phyloP scores from a whole-genome alignment of 2,329 filamentous ascomycete species.

The Dichotomopilus funicola region DNA sequence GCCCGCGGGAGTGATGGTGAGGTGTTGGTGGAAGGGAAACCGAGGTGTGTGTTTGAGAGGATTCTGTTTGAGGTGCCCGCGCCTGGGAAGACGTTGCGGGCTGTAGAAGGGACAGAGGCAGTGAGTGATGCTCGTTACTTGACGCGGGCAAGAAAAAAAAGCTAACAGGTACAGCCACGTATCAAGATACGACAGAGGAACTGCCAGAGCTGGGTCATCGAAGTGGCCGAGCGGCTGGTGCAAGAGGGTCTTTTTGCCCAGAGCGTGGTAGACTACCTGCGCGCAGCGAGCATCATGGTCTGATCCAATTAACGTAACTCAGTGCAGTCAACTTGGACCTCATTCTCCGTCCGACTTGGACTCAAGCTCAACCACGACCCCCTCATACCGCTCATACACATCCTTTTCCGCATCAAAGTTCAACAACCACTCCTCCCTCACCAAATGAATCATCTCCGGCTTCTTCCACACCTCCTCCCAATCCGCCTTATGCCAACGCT shows the following conservation, averaged over 20 bases:
- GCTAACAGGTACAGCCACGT: background rate
- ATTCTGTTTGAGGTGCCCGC: slow-evolving; percentile 5
- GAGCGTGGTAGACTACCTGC: slow-evolving; percentile 7
- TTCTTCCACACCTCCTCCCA: slow-evolving; percentile 25
- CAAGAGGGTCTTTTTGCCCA: slow-evolving; percentile 10
- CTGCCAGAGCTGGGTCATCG: slow-evolving; percentile 16
- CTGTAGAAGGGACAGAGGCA: background rate
- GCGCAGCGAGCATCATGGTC: slow-evolving; percentile 2
- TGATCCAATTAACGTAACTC: background rate
- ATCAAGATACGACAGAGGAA: slow-evolving; percentile 14
- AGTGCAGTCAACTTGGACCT: background rate
- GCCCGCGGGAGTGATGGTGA: background rate
- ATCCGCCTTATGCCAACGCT: slow-evolving; percentile 29
- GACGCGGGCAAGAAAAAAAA: background rate
- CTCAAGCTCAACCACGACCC: slow-evolving; percentile 12
- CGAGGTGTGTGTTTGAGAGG: slow-evolving; percentile 11
- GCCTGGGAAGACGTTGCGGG: slow-evolving; percentile 14
- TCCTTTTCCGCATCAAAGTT: slow-evolving; percentile 28
- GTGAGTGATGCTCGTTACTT: background rate
- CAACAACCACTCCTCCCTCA: slow-evolving; percentile 28
- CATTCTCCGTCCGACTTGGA: slow-evolving; percentile 8
- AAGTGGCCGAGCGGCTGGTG: slow-evolving; percentile 7
- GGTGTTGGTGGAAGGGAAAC: background rate
- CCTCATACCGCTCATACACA: slow-evolving; percentile 25
- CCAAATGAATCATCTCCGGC: slow-evolving; percentile 26